Evolutionary conservation across 352 stramenopile species (phyloP).

Genomic region (Pythium folliculosum): DNA sequence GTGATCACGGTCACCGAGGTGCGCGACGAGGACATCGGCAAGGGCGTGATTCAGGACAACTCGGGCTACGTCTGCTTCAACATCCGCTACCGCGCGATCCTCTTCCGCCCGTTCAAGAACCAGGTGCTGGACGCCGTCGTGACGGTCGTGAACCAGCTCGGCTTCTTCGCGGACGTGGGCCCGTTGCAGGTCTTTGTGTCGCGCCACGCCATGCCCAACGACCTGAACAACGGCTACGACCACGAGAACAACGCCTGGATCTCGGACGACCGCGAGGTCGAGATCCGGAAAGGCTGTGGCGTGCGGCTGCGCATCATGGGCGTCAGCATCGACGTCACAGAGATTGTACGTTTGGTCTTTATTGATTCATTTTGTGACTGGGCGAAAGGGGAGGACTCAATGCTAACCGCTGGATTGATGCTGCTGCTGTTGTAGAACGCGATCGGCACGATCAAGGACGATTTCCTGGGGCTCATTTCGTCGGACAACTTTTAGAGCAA

Average conservation of each 20-base stretch:
- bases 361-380: constrained; percentile 5
- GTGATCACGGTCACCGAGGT: constrained; percentile 97
- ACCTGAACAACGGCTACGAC: constrained; percentile 95
- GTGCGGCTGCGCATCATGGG: constrained; percentile 97
- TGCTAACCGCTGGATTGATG: not conserved
- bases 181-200: constrained; percentile 97
- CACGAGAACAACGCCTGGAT: constrained; percentile 97
- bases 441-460: constrained; percentile 98
- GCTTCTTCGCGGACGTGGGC: constrained; percentile 96
- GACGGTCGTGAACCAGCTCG: constrained; percentile 95
- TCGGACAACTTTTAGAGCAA: constrained; percentile 65
- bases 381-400: not conserved
- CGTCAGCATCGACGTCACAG: constrained; percentile 95
- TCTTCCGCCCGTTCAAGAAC: constrained; percentile 97
- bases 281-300: constrained; percentile 95
- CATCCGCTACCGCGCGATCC: constrained; percentile 95
- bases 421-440: constrained; percentile 70
- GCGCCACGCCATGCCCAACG: constrained; percentile 94
- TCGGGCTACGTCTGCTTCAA: constrained; percentile 96
- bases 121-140: constrained; percentile 97
- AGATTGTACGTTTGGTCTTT: constrained; percentile 71
- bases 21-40: constrained; percentile 95
- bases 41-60: constrained; percentile 97
- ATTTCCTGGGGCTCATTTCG: constrained; percentile 97
- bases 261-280: constrained; percentile 95